phyloP scores from a whole-genome alignment of 805 yeast species.

The Nakazawaea anatomiae region DNA sequence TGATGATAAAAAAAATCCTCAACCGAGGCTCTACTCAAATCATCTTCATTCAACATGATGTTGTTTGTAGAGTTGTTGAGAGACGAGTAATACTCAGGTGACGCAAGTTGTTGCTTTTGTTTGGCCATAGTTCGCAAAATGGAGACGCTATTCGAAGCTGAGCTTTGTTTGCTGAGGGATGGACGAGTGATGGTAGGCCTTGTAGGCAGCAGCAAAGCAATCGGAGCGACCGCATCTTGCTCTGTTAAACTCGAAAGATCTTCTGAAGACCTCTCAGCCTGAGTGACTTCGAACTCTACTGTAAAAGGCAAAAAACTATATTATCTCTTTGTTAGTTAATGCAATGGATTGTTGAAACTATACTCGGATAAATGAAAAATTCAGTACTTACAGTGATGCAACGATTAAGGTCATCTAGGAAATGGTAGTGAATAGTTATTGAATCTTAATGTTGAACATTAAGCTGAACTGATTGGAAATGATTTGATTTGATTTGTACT shows the following conservation, averaged over 20 bases:
- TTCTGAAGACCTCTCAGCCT: not conserved
- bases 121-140: slow-evolving; percentile 25
- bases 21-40: slow-evolving; percentile 29
- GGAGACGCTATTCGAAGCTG: slow-evolving; percentile 2
- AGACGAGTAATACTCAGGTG: slow-evolving; percentile 12
- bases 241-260: not conserved
- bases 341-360: not conserved
- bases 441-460: not conserved
- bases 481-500: no score
- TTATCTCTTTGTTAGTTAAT: not conserved
- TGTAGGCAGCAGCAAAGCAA: not conserved
- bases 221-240: not conserved
- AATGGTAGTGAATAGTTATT: not conserved
- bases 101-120: slow-evolving; percentile 13
- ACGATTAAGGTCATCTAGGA: slow-evolving; percentile 56
- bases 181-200: not conserved
- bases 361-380: not conserved
- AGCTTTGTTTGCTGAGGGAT: not conserved
- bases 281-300: slow-evolving; percentile 53
- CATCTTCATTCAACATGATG: slow-evolving; percentile 2
- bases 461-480: no score
- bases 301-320: slow-evolving; percentile 64
- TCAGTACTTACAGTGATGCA: slow-evolving; percentile 55
- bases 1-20: slow-evolving; percentile 47
- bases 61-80: not conserved